Evolutionary conservation across 345 rosid genomes (phyloP).

Genomic region (Citrus unshiu): DNA sequence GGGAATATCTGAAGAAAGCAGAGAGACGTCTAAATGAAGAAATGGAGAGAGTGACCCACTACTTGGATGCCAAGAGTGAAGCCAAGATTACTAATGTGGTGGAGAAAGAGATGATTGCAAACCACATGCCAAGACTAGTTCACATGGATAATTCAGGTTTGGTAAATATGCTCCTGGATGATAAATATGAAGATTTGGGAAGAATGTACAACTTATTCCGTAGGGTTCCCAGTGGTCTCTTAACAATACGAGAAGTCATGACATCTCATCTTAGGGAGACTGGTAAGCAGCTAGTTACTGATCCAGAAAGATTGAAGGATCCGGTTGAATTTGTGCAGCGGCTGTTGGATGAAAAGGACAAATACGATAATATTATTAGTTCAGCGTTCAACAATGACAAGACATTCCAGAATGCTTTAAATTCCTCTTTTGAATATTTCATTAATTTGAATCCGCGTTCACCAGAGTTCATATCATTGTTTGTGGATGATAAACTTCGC

Average conservation of each 20-base stretch:
- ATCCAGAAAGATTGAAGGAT: constrained; percentile 89
- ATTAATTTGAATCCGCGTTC: constrained; percentile 90
- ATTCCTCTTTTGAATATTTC: constrained; percentile 90
- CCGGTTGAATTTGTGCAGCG: constrained; percentile 97
- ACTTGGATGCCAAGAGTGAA: constrained; percentile 88
- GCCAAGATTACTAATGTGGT: constrained; percentile 88
- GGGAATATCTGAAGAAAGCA: constrained; percentile 87
- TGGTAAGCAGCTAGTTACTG: constrained; percentile 89
- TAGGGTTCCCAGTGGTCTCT: constrained; percentile 80
- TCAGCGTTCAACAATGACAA: constrained; percentile 78
- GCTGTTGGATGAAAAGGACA: constrained; percentile 85
- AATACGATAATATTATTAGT: constrained; percentile 71
- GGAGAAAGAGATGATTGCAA: constrained; percentile 98
- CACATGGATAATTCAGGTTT: constrained; percentile 98
- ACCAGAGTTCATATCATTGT: constrained; percentile 93
- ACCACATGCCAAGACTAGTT: constrained; percentile 92
- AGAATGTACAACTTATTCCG: constrained; percentile 90
- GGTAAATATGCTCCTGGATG: constrained; percentile 92
- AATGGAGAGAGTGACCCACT: constrained; percentile 90
- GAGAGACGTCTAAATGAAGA: constrained; percentile 94
- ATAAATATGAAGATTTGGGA: constrained; percentile 82
- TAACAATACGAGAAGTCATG: constrained; percentile 78
- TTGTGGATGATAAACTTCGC: constrained; percentile 90
- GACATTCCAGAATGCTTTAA: constrained; percentile 92
- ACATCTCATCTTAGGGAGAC: constrained; percentile 88